Conservation (phyloP, 2,329 filamentous ascomycete species). For the Stachybotrys echinatus region DNA sequence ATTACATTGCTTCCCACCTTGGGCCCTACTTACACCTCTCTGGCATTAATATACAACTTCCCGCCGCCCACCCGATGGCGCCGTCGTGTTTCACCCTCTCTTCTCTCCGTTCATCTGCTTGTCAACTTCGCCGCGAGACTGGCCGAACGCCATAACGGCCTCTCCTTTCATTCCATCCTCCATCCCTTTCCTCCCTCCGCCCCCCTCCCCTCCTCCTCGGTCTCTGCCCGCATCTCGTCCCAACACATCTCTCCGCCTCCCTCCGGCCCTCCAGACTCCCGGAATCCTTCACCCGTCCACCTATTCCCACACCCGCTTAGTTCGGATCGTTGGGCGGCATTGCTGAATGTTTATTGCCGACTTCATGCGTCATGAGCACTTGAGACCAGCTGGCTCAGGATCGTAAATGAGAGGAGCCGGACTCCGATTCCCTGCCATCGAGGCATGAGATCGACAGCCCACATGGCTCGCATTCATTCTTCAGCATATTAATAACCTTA, state of each 20-base stretch:
- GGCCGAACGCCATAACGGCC: not conserved
- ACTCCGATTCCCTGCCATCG: not conserved
- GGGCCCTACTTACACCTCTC: not conserved
- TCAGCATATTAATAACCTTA: not conserved
- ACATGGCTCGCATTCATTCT: not conserved
- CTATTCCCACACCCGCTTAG: not conserved
- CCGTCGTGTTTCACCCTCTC: constrained; percentile 2
- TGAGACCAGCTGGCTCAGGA: not conserved
- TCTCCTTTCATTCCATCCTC: constrained; percentile 1
- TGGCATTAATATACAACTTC: constrained; percentile 1
- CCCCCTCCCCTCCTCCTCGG: constrained; percentile 6
- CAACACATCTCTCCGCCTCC: not conserved
- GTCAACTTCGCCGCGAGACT: not conserved
- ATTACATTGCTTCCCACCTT: not conserved
- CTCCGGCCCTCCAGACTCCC: not conserved
- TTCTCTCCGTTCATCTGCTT: not conserved
- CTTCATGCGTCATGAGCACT: not conserved
- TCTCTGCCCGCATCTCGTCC: not conserved
- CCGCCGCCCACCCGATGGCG: constrained; percentile 4
- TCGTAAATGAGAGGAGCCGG: not conserved
- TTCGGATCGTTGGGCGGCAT: not conserved
- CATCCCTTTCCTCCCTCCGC: constrained; percentile 8
- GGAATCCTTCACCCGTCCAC: not conserved
- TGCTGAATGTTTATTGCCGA: not conserved
- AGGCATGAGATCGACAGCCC: not conserved